phyloP scores from a whole-genome alignment of 805 yeast species.

The Candida parachauliodes region DNA sequence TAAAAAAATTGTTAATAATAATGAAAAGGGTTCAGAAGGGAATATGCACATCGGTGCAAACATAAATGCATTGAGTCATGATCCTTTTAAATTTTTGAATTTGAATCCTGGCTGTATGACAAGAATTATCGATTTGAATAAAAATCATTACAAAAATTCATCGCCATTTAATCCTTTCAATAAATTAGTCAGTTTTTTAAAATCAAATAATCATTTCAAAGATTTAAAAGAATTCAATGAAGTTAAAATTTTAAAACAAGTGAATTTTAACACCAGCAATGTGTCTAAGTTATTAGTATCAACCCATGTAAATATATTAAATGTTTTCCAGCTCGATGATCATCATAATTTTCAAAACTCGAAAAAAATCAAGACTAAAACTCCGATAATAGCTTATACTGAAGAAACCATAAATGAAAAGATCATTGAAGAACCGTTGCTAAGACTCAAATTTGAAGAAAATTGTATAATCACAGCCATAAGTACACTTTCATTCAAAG shows the following conservation, averaged over 20 bases:
- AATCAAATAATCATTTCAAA: conserved; percentile 2
- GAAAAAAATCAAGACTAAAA: conserved; percentile 7
- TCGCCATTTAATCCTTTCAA: conserved; percentile 23
- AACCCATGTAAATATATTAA: conserved; percentile 49
- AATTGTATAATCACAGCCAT: conserved; percentile 38
- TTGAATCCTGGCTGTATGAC: conserved; percentile 53
- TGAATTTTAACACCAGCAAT: conserved; percentile 3
- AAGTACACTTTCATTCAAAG: conserved; percentile 23
- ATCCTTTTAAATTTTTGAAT: conserved; percentile 50
- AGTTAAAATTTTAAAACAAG: not conserved
- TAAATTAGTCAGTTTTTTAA: conserved; percentile 22
- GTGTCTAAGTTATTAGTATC: conserved; percentile 38
- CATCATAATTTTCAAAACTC: conserved; percentile 21
- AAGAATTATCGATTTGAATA: conserved; percentile 14
- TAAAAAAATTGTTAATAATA: conserved; percentile 29
- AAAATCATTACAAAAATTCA: conserved; percentile 1
- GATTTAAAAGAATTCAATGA: not conserved
- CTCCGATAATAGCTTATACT: conserved; percentile 2
- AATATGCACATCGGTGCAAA: conserved; percentile 50
- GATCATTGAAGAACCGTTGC: conserved; percentile 42
- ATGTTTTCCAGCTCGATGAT: conserved; percentile 38
- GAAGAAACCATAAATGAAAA: conserved; percentile 5
- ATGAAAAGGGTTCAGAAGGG: conserved; percentile 38
- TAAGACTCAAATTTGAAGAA: conserved; percentile 37
- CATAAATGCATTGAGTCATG: conserved; percentile 50